These are phyloP conservation scores for Neocucurbitaria cava DNA, from an alignment of 2,329 filamentous ascomycete genomes.

Conservation along the genomic window DNA sequence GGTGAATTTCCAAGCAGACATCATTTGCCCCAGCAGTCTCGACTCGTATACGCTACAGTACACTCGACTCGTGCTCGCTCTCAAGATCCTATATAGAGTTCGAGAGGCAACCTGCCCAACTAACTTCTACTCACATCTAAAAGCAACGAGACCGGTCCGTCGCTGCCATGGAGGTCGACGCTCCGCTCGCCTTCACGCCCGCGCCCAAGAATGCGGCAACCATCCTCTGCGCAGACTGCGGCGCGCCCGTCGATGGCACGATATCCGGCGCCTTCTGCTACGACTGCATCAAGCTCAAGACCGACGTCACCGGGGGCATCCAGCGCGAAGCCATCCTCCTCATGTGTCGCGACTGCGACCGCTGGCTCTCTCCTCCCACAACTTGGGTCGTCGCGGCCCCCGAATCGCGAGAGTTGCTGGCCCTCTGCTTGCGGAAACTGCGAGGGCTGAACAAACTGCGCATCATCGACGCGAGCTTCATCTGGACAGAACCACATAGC, in stretches of 20 bases:
- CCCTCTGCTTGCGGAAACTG: constrained; percentile 88
- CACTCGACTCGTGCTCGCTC: neutral
- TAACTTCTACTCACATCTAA: constrained; percentile 2
- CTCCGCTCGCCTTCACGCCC: constrained; percentile 49
- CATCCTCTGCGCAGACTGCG: constrained; percentile 99
- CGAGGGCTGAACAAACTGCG: constrained; percentile 86
- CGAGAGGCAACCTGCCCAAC: neutral
- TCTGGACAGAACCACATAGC: constrained; percentile 98
- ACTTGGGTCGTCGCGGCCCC: constrained; percentile 85
- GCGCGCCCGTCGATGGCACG: constrained; percentile 92
- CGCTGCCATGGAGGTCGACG: constrained; percentile 51
- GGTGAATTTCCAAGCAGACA: constrained; percentile 43
- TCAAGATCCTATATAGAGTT: neutral
- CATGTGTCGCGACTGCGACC: constrained; percentile 92
- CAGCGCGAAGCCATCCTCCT: constrained; percentile 89
- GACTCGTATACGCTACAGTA: constrained; percentile 28
- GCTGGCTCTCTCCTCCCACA: constrained; percentile 83
- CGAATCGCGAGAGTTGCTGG: constrained; percentile 91
- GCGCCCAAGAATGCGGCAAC: constrained; percentile 58
- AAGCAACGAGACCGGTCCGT: constrained; percentile 7
- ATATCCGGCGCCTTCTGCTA: constrained; percentile 85
- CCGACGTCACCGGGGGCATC: constrained; percentile 91
- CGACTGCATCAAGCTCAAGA: constrained; percentile 92
- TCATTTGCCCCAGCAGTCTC: constrained; percentile 22
- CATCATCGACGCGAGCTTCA: constrained; percentile 94